phyloP scores from a whole-genome alignment of 2,329 filamentous ascomycete species.

The Fusarium musae region DNA sequence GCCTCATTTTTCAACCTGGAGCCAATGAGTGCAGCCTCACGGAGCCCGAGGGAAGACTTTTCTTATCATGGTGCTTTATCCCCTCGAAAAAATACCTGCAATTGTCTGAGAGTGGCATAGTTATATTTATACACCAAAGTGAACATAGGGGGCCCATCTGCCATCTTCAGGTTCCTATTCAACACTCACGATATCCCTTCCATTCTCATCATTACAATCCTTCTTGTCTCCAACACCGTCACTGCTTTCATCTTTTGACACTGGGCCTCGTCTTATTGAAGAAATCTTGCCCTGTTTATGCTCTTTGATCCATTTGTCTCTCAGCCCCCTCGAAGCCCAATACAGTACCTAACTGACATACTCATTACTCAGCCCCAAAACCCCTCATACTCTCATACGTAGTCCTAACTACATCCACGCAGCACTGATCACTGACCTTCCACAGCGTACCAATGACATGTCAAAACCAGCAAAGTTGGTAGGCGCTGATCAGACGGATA shows the following conservation, averaged over 20 bases:
- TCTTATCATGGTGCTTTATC: no score
- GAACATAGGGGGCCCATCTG: neutral
- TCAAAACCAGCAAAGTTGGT: rapidly evolving
- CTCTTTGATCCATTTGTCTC: neutral
- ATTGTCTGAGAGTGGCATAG: no score
- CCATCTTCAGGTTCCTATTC: neutral
- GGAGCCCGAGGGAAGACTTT: no score
- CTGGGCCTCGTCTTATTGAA: rapidly evolving
- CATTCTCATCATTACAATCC: no score
- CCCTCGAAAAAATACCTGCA: no score
- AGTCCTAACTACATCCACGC: neutral
- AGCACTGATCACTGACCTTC: neutral
- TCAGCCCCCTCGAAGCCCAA: rapidly evolving
- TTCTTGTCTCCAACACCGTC: rapidly evolving
- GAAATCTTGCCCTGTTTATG: rapidly evolving
- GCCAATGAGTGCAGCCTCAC: no score
- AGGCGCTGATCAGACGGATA: neutral
- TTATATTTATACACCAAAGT: neutral
- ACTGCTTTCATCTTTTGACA: rapidly evolving
- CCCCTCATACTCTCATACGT: neutral
- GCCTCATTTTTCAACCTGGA: no score
- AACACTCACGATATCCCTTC: neutral
- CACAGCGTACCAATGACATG: neutral
- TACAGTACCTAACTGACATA: rapidly evolving
- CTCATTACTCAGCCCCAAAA: rapidly evolving